phyloP scores from a whole-genome alignment of 306 rosid species.

The Cucurbita pepo region DNA sequence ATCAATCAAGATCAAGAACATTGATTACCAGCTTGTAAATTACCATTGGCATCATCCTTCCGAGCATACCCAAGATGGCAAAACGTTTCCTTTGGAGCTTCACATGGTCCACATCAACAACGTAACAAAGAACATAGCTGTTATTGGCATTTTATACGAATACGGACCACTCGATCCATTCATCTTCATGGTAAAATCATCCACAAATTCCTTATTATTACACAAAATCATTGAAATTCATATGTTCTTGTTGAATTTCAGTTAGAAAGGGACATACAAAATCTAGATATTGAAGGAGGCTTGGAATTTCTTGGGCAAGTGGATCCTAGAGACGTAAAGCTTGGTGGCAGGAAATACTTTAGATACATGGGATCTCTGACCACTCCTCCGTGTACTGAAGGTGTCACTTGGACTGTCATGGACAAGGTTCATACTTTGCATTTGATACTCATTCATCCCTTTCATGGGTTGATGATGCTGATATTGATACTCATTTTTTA shows the following conservation, averaged over 20 bases:
- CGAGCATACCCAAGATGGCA: conserved; percentile 21
- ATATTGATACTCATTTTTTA: neutral
- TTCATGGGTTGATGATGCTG: no score
- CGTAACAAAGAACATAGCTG: neutral
- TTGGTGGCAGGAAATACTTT: conserved; percentile 3
- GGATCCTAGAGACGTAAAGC: conserved; percentile 9
- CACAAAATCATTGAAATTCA: no score
- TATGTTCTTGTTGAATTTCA: neutral
- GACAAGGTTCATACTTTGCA: conserved; percentile 6
- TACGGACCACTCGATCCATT: neutral
- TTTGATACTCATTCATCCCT: neutral
- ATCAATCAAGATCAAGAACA: conserved; percentile 15
- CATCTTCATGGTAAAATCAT: conserved; percentile 12
- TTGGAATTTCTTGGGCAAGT: conserved; percentile 1
- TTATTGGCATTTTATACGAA: neutral
- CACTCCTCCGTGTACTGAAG: conserved; percentile 29
- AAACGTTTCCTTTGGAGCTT: conserved; percentile 5
- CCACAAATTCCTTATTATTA: no score
- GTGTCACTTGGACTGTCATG: conserved; percentile 26
- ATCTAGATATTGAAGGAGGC: conserved; percentile 1
- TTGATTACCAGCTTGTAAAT: conserved; percentile 9
- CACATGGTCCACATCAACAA: neutral
- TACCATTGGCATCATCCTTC: conserved; percentile 31
- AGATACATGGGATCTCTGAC: conserved; percentile 28
- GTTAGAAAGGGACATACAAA: conserved; percentile 6